Evolutionary conservation across 2,329 filamentous ascomycete genomes (phyloP).

Genomic region (Rasamsonia emersonii): DNA sequence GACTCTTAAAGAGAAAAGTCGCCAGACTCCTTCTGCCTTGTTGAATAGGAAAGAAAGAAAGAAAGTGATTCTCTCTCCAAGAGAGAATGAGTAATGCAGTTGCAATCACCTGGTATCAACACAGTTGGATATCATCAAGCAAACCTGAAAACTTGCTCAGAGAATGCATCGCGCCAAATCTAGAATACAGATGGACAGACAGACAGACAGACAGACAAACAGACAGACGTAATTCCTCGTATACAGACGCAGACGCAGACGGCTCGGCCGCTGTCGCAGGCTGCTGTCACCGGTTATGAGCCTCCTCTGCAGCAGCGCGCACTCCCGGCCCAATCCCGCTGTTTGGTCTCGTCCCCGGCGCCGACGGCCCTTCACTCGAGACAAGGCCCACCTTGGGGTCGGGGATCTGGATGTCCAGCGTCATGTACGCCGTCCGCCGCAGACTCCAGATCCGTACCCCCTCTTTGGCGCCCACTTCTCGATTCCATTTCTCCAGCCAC

Average conservation of each 20-base stretch:
- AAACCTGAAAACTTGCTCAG: no score
- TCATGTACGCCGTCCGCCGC: slow-evolving; percentile 80
- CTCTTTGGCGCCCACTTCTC: slow-evolving; percentile 48
- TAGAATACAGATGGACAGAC: no score
- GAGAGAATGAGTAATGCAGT: no score
- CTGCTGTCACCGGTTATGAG: slow-evolving; percentile 6
- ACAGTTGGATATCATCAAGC: no score
- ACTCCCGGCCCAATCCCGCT: slow-evolving; percentile 16
- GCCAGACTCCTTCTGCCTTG: no score
- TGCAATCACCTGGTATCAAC: no score
- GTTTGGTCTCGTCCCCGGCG: slow-evolving; percentile 26
- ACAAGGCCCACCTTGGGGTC: slow-evolving; percentile 42
- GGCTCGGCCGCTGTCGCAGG: neutral
- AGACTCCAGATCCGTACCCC: slow-evolving; percentile 69
- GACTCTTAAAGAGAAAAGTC: no score
- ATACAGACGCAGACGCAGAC: neutral
- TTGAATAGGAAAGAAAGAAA: no score
- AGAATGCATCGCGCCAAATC: no score
- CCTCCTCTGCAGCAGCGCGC: slow-evolving; percentile 1
- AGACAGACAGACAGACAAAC: slow-evolving; percentile 1
- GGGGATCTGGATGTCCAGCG: slow-evolving; percentile 42
- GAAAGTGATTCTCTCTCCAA: no score
- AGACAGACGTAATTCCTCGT: no score
- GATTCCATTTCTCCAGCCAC: slow-evolving; percentile 85
- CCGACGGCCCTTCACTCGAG: slow-evolving; percentile 26